Evolutionary conservation across 495 filamentous ascomycete species (phyloP), one percentile per base, ranked within the genome.

Genomic region (Cenococcum geophilum): DNA sequence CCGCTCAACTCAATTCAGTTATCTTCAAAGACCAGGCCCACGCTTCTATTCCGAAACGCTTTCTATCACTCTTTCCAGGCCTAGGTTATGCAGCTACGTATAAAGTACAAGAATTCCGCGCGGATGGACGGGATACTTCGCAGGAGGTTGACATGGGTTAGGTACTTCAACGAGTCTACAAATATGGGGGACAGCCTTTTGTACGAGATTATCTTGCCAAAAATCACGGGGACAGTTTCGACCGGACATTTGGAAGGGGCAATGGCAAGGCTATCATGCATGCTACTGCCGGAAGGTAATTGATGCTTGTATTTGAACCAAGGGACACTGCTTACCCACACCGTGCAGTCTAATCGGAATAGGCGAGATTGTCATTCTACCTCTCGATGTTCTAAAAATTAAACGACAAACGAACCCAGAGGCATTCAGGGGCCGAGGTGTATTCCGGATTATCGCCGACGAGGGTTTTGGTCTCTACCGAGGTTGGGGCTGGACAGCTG

Each of bases 331-430:
- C 11, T 32, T 63, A 45, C 55, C 62, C n/a, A 60, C 2, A 21
- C 55, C 9, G 36, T 49, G 21, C 62, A 92, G 88, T 78, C 66
- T 99, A 63, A 95, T 97, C 70, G 93, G 93, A 71, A 92, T 97
- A 66, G 95, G 93, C 67, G 93, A 99, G 79, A 93, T 99, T 65
- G 80, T 99, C 61, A 80, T 99, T 3, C 82, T 99, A 22, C 93
- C 93, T 45, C 82, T 99, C 35, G 93, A 99, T 68, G 93, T 99
- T 12, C 80, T 99, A 23, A 99, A 99, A 82, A 99, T 99, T 80
- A 97, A 97, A 81, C 87, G 93, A 66, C 93, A 99, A 77, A 99
- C 93, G 40, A 99, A 99, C 81, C 93, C 93, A 35, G 93, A 97
- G 69, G 91, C 93, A 47, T 99, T 99, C 83, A 82, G 91, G 60